Evolutionary conservation across 2,329 filamentous ascomycete genomes (phyloP), one percentile per base, ranked within the genome.

Genomic region (Cordyceps fumosorosea): DNA sequence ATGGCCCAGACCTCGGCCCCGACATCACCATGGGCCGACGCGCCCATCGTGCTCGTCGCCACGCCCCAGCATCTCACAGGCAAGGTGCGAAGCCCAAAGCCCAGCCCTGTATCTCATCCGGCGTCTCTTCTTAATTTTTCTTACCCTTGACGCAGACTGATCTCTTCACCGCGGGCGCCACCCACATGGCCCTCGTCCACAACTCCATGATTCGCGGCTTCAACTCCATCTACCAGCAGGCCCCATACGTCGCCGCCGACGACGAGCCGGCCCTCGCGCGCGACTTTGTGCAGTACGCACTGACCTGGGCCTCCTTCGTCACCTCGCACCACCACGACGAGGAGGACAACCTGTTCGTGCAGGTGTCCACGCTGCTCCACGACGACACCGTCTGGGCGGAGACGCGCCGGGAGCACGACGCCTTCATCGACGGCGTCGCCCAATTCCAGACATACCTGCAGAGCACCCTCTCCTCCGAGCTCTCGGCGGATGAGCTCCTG

Each of bases 201-300:
- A 88, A 88, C 67, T 75, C 81, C 62, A 82, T 88, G 67, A 81
- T 87, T 65, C 82, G 85, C 48, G 83, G 84, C 60, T 85, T 83
- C 76, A 88, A 88, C 72, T 81, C 79, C 67, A 85, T 88, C 68
- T 85, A 83, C 69, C 78, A 81, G 47, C 85, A 87, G 70, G 84
- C 83, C 0, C 77, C 79, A 12, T 75, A 81, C 66, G 71, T 87
- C 48, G 29, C 29, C 29, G 29, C 29, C 3, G 29, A 29, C 29
- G 70, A 76, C 11, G 76, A 78, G 2, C 70, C 71, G n/a, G 29
- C 29, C 5, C 83, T 87, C 69, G 80, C 80, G 69, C 69, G 73
- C 54, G 80, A 82, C 69, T 88, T 88, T 66, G 72, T 86, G 59
- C 78, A 78, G 20, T 88, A 87, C 72, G 75, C 77, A 34, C 74